These are phyloP conservation scores for Tulasnella sp. DNA, from an alignment of 768 basidiomycete species.

Conservation along the genomic window DNA sequence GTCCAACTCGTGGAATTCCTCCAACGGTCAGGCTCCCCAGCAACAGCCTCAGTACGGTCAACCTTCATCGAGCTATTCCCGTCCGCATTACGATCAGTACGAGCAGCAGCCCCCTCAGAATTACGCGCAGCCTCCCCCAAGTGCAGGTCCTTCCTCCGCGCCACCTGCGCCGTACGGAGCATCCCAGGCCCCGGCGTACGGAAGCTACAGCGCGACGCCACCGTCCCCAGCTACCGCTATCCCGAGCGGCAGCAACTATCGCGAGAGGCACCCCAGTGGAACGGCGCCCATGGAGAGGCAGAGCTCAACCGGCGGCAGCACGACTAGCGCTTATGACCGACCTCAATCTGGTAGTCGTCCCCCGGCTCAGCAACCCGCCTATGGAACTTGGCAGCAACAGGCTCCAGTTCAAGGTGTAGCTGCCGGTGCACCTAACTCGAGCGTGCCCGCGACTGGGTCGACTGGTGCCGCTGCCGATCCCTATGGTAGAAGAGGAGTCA, in stretches of 20 bases:
- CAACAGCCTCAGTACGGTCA: neutral
- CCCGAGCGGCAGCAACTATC: neutral
- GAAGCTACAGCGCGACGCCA: neutral
- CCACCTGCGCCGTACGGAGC: neutral
- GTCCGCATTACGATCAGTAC: neutral
- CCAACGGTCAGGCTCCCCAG: neutral
- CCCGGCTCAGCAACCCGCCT: neutral
- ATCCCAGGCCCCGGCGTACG: neutral
- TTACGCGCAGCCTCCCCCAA: neutral
- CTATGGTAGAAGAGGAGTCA: neutral
- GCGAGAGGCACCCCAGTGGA: neutral
- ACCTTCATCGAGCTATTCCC: neutral
- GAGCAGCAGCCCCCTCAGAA: constrained; percentile 10
- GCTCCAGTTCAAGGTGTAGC: neutral
- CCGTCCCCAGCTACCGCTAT: neutral
- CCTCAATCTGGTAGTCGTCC: neutral
- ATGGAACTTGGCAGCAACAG: neutral
- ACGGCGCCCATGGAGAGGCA: neutral
- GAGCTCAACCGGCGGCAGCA: neutral
- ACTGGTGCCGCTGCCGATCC: neutral
- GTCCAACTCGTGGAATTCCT: neutral
- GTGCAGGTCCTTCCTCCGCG: neutral
- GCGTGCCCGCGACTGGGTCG: neutral
- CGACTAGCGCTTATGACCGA: neutral
- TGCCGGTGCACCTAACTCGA: neutral